Percentiles rank a stretch among this genome's conserved stretches.
These are phyloP conservation scores for Debaryomyces coudertii DNA, from an alignment of 1,139 yeast species.

Conservation along the genomic window DNA sequence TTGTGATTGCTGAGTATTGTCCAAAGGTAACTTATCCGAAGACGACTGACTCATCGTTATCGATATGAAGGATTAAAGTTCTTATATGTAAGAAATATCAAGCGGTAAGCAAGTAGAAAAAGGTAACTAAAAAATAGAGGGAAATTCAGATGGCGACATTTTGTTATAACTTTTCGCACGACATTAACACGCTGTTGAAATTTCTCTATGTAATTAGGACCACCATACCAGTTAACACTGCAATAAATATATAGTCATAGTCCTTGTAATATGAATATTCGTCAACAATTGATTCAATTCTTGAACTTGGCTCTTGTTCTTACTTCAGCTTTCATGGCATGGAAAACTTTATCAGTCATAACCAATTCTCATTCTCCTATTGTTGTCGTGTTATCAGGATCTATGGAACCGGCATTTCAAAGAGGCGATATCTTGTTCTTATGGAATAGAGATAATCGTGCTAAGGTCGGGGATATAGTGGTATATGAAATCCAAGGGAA, in stretches of 20 bases:
- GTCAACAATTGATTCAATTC: slow-evolving; percentile 56
- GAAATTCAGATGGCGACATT: neutral
- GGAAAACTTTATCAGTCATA: slow-evolving; percentile 80
- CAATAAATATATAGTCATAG: neutral
- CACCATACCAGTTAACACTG: neutral
- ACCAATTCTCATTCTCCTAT: slow-evolving; percentile 91
- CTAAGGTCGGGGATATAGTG: slow-evolving; percentile 90
- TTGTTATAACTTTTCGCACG: neutral
- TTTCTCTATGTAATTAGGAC: neutral
- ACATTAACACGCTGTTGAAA: slow-evolving; percentile 8
- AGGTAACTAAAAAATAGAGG: neutral
- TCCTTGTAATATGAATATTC: slow-evolving; percentile 39
- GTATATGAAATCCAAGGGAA: slow-evolving; percentile 88
- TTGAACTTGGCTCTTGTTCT: slow-evolving; percentile 77
- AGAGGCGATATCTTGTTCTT: slow-evolving; percentile 92
- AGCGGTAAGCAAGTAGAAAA: neutral
- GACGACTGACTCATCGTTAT: slow-evolving; percentile 9
- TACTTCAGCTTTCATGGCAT: slow-evolving; percentile 87
- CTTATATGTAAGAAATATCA: neutral
- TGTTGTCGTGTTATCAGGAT: slow-evolving; percentile 95
- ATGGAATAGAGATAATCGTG: slow-evolving; percentile 77
- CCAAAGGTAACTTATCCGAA: slow-evolving; percentile 4
- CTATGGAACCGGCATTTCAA: slow-evolving; percentile 99
- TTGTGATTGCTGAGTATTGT: neutral
- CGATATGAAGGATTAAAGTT: neutral